These are phyloP conservation scores for Urostyla sp. DNA, from an alignment of 73 alveolate species.

Conservation along the genomic window DNA sequence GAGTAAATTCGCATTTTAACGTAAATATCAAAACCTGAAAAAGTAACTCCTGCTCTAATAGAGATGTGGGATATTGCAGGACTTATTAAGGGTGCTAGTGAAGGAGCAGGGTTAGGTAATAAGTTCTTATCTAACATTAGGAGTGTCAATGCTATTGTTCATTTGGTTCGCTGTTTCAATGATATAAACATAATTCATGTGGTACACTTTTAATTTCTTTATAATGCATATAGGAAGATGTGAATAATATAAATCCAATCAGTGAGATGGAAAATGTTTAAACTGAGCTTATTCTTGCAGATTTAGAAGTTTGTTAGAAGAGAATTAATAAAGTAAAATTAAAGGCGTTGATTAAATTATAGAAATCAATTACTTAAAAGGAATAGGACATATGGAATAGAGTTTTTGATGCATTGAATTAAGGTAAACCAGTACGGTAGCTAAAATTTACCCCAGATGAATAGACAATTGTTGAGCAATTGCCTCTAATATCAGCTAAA, in stretches of 20 bases:
- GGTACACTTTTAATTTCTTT: not conserved
- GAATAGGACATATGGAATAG: conserved; percentile 51
- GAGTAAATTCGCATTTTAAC: conserved; percentile 62
- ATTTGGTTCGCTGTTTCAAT: conserved; percentile 70
- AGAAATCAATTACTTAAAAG: conserved; percentile 16
- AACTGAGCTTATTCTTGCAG: conserved; percentile 69
- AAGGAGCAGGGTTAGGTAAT: conserved; percentile 81
- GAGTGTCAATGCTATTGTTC: conserved; percentile 63
- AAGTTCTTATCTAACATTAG: conserved; percentile 71
- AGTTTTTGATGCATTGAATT: conserved; percentile 47
- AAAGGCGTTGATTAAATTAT: not conserved
- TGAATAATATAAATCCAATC: conserved; percentile 63
- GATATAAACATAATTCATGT: conserved; percentile 62
- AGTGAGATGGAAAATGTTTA: conserved; percentile 67
- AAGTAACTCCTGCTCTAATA: conserved; percentile 75
- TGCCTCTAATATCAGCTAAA: conserved; percentile 64
- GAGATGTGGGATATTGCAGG: conserved; percentile 92
- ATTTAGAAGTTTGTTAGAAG: conserved; percentile 58
- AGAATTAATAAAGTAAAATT: conserved; percentile 31
- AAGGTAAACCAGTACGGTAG: conserved; percentile 65
- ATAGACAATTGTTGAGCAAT: conserved; percentile 1
- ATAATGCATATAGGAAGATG: conserved; percentile 39
- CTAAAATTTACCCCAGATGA: conserved; percentile 54
- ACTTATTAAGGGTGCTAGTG: conserved; percentile 79
- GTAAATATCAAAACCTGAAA: conserved; percentile 67